Conservation (phyloP, 108 stramenopile genomes). For the Cyclotella baltica region DNA sequence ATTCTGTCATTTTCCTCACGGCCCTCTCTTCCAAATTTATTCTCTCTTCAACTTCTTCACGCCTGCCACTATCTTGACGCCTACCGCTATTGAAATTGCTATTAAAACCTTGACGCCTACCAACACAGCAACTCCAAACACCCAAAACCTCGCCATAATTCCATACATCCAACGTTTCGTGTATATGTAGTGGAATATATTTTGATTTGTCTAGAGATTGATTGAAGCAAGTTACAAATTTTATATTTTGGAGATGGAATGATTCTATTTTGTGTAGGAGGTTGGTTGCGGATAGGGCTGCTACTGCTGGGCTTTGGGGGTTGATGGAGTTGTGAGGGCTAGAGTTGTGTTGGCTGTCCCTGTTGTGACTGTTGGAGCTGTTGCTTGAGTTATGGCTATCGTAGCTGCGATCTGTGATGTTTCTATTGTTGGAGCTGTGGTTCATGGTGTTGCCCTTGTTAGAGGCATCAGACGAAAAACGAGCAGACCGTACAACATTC, state of each 20-base stretch:
- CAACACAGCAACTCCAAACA: conserved; percentile 35
- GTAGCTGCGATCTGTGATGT: conserved; percentile 24
- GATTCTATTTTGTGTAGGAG: conserved; percentile 35
- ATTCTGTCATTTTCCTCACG: conserved; percentile 46
- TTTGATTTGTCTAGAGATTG: conserved; percentile 20
- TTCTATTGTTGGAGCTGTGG: conserved; percentile 6
- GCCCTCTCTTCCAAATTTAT: conserved; percentile 35
- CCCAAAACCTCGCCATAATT: conserved; percentile 50
- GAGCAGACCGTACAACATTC: conserved; percentile 34
- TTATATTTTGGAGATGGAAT: conserved; percentile 19
- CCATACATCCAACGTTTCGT: conserved; percentile 34
- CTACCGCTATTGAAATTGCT: conserved; percentile 1
- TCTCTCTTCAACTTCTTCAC: conserved; percentile 32
- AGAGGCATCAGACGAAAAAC: conserved; percentile 17
- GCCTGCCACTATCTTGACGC: neutral
- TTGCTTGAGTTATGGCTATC: too few species aligned
- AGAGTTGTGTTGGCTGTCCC: too few species aligned
- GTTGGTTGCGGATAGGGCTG: conserved; percentile 28
- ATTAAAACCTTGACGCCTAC: conserved; percentile 18
- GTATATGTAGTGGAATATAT: conserved; percentile 15
- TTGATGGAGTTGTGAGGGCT: too few species aligned
- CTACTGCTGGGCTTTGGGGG: too few species aligned
- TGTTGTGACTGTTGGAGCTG: too few species aligned
- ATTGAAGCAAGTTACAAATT: conserved; percentile 38
- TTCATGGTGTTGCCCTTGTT: conserved; percentile 5